These are phyloP conservation scores for Psilocybe sp. DNA, from an alignment of 768 basidiomycete genomes.

Conservation along the genomic window DNA sequence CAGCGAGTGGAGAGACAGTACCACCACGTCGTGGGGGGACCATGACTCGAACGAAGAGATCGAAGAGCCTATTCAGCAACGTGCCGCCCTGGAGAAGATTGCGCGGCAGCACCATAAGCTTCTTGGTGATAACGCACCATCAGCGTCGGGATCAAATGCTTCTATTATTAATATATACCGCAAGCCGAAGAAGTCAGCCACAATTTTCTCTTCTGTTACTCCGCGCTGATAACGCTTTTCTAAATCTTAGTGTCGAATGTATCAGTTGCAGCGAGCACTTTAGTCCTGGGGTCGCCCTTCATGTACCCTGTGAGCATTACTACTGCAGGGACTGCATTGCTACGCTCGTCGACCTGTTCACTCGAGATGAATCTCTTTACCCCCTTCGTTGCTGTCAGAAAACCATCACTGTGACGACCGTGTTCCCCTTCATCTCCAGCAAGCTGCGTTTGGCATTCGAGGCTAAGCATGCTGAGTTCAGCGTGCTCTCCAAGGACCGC, in stretches of 20 bases:
- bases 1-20: no score
- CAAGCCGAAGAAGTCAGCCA: no score
- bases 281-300: slow-evolving; percentile 18
- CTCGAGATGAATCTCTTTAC: slow-evolving; percentile 47
- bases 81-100: no score
- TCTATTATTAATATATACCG: no score
- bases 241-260: slow-evolving; percentile 16
- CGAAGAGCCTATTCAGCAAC: no score
- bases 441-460: slow-evolving; percentile 28
- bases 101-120: no score
- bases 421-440: slow-evolving; percentile 26
- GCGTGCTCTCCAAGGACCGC: slow-evolving; percentile 34
- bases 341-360: slow-evolving; percentile 36
- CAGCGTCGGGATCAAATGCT: no score
- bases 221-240: no score
- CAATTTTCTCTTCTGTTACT: no score
- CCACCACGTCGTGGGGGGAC: no score
- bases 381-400: slow-evolving; percentile 50
- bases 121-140: no score
- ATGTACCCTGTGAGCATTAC: slow-evolving; percentile 40
- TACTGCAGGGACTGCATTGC: slow-evolving; percentile 44
- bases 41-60: no score
- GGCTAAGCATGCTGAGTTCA: slow-evolving; percentile 43
- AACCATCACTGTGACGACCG: slow-evolving; percentile 22
- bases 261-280: neutral